These are phyloP conservation scores for Dryas drummondii DNA, from an alignment of 306 rosid genomes.

Conservation along the genomic window DNA sequence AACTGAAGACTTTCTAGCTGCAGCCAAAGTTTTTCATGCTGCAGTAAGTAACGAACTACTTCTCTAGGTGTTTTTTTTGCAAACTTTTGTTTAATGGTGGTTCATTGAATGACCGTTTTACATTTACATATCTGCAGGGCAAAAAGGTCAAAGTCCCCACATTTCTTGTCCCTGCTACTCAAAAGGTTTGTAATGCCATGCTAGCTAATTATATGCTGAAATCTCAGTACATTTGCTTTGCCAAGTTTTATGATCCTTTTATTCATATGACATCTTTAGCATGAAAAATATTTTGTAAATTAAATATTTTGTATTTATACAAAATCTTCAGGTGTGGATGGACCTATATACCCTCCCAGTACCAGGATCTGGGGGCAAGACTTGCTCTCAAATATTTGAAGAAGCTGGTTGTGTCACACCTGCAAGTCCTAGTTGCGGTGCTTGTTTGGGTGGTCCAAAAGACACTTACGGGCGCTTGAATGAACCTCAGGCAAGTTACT, in stretches of 20 bases:
- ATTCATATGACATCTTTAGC: too few species aligned
- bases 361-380: slow-evolving; percentile 94
- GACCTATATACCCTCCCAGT: slow-evolving; percentile 72
- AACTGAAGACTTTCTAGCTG: slow-evolving; percentile 84
- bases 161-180: slow-evolving; percentile 98
- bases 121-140: slow-evolving; percentile 54
- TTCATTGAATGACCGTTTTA: too few species aligned
- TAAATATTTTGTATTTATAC: neutral
- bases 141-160: slow-evolving; percentile 95
- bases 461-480: slow-evolving; percentile 93
- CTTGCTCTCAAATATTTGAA: slow-evolving; percentile 96
- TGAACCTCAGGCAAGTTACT: slow-evolving; percentile 65
- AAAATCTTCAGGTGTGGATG: slow-evolving; percentile 80
- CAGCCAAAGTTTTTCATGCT: slow-evolving; percentile 77
- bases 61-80: too few species aligned
- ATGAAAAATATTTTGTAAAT: too few species aligned
- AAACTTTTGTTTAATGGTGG: too few species aligned
- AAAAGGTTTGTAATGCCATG: slow-evolving; percentile 56
- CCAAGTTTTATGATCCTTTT: too few species aligned
- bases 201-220: neutral
- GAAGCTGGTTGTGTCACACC: slow-evolving; percentile 99
- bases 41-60: slow-evolving; percentile 42
- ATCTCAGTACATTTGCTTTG: slow-evolving; percentile 17
- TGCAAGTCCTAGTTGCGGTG: slow-evolving; percentile 93
- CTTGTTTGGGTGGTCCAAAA: slow-evolving; percentile 97